Evolutionary conservation across 2,329 filamentous ascomycete species (phyloP).

Genomic region (Chaetomiaceae sp.): DNA sequence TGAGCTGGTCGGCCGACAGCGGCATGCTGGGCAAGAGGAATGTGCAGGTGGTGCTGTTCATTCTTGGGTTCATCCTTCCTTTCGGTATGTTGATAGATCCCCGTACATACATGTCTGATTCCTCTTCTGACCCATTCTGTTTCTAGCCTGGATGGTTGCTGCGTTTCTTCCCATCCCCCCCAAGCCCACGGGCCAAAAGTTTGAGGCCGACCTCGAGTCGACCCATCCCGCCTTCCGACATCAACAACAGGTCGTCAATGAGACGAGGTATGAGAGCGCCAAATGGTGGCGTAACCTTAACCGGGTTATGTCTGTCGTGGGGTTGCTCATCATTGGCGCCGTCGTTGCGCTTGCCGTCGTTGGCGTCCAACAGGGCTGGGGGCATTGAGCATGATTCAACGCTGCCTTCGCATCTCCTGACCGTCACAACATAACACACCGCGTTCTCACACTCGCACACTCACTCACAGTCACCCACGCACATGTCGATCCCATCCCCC

Average conservation of each 20-base stretch:
- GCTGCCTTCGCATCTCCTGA: not conserved
- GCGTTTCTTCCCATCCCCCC: slow-evolving; percentile 67
- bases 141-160: slow-evolving; percentile 75
- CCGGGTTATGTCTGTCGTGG: slow-evolving; percentile 53
- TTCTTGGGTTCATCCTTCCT: slow-evolving; percentile 72
- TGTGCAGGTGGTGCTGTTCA: slow-evolving; percentile 69
- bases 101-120: not conserved
- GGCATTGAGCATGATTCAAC: not conserved
- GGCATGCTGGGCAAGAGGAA: slow-evolving; percentile 63
- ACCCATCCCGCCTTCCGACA: slow-evolving; percentile 33
- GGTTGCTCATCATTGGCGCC: slow-evolving; percentile 50
- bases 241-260: slow-evolving; percentile 36
- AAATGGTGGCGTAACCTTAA: slow-evolving; percentile 58
- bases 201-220: slow-evolving; percentile 40
- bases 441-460: not conserved
- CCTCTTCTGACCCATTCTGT: not conserved
- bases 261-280: slow-evolving; percentile 47
- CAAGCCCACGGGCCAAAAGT: slow-evolving; percentile 48
- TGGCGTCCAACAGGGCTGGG: slow-evolving; percentile 49
- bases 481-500: too few relatives aligned
- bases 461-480: too few relatives aligned
- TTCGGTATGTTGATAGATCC: slow-evolving; percentile 53
- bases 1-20: slow-evolving; percentile 59
- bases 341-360: slow-evolving; percentile 48
- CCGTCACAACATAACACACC: not conserved